A percentile compares a stretch with the other conserved stretches of the same genome.
Conservation (phyloP, 2,329 filamentous ascomycete species). For the Verticillium zaregamsianum region DNA sequence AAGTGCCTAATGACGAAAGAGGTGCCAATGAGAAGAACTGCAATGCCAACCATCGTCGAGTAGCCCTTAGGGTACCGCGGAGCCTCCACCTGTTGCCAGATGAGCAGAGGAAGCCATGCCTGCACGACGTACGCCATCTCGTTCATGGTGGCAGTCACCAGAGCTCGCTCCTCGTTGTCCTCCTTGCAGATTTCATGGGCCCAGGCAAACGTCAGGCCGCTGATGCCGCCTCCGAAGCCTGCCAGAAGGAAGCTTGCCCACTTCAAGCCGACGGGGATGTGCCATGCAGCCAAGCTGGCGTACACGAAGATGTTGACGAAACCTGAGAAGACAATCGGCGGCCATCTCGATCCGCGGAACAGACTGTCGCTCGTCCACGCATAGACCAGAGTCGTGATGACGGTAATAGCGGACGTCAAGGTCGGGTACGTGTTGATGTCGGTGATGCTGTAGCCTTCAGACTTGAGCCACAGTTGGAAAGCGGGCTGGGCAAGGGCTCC, state of each 20-base stretch:
- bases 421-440: conserved; percentile 54
- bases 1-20: conserved; percentile 42
- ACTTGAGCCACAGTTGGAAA: conserved; percentile 47
- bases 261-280: conserved; percentile 49
- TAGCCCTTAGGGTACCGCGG: conserved; percentile 59
- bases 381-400: conserved; percentile 57
- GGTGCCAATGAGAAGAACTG: conserved; percentile 43
- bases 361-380: conserved; percentile 63
- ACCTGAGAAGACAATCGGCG: conserved; percentile 55
- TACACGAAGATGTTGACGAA: conserved; percentile 35
- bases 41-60: conserved; percentile 47
- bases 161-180: conserved; percentile 60
- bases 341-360: conserved; percentile 57
- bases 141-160: conserved; percentile 65
- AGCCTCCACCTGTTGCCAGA: conserved; percentile 62
- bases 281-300: conserved; percentile 36
- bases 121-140: conserved; percentile 66
- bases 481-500: conserved; percentile 45
- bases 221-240: conserved; percentile 45
- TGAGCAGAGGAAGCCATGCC: conserved; percentile 62
- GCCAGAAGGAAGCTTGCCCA: conserved; percentile 57
- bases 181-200: conserved; percentile 45
- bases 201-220: conserved; percentile 43
- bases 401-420: conserved; percentile 47
- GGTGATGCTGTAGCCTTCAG: conserved; percentile 33